These are phyloP conservation scores for Penicillium waksmanii DNA, from an alignment of 495 filamentous ascomycete species.

Conservation along the genomic window DNA sequence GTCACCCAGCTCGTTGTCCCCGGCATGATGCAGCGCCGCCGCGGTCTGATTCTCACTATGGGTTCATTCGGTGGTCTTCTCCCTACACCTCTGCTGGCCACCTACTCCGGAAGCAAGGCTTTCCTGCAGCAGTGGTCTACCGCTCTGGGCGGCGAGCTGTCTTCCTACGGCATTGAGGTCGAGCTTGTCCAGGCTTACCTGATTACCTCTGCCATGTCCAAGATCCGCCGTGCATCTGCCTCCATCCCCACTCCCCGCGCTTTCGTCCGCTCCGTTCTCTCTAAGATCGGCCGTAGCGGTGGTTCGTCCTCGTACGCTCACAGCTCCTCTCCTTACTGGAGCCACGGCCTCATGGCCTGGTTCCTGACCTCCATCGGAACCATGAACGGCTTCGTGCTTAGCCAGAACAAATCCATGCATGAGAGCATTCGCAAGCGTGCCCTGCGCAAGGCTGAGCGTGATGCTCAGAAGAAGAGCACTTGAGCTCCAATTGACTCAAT, in stretches of 20 bases:
- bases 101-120: conserved; percentile 96
- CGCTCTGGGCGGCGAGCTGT: conserved; percentile 81
- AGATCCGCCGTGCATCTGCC: conserved; percentile 76
- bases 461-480: conserved; percentile 57
- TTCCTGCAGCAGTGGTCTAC: conserved; percentile 98
- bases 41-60: conserved; percentile 94
- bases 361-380: conserved; percentile 71
- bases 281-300: conserved; percentile 79
- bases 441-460: conserved; percentile 84
- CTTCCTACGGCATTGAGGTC: conserved; percentile 76
- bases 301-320: conserved; percentile 73
- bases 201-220: conserved; percentile 94
- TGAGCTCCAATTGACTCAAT: conserved; percentile 16
- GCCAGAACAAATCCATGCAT: conserved; percentile 79
- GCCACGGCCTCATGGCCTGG: conserved; percentile 88
- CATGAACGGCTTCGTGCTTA: conserved; percentile 63
- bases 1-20: conserved; percentile 85
- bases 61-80: conserved; percentile 90
- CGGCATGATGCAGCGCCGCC: conserved; percentile 77
- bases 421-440: conserved; percentile 84
- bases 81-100: conserved; percentile 91
- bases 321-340: conserved; percentile 92
- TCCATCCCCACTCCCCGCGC: conserved; percentile 78
- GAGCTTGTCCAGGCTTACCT: conserved; percentile 88
- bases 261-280: conserved; percentile 79